Evolutionary conservation across 108 stramenopile genomes (phyloP).

Genomic region (Chaetoceros tenuissimus): DNA sequence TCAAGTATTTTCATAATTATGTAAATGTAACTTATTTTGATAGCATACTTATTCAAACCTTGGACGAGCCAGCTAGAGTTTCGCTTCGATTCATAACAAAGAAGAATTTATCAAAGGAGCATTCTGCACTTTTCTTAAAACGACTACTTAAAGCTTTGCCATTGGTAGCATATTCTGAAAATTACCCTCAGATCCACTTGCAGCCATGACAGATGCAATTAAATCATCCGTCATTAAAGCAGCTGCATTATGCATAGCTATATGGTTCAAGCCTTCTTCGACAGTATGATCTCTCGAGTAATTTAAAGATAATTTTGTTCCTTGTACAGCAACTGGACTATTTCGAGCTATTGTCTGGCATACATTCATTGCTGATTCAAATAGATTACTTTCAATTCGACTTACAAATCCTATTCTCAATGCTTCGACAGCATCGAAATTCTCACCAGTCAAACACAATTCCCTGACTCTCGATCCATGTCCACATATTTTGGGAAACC

Average conservation of each 20-base stretch:
- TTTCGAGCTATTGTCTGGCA: slow-evolving; percentile 38
- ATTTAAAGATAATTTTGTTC: slow-evolving; percentile 56
- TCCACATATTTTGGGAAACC: slow-evolving; percentile 66
- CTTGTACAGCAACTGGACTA: slow-evolving; percentile 58
- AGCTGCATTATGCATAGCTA: slow-evolving; percentile 57
- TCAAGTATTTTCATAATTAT: too few species aligned
- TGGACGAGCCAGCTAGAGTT: too few species aligned
- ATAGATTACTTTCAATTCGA: slow-evolving; percentile 28
- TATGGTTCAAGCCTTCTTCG: slow-evolving; percentile 59
- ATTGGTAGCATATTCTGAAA: neutral
- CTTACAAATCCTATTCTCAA: slow-evolving; percentile 59
- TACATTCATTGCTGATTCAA: slow-evolving; percentile 33
- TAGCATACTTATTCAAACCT: too few species aligned
- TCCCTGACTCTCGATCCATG: slow-evolving; percentile 52
- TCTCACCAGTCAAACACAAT: slow-evolving; percentile 59
- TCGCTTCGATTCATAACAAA: too few species aligned
- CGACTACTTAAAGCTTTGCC: too few species aligned
- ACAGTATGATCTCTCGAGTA: slow-evolving; percentile 68
- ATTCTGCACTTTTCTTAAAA: too few species aligned
- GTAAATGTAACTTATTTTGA: too few species aligned
- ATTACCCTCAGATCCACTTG: slow-evolving; percentile 1
- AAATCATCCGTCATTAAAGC: slow-evolving; percentile 67
- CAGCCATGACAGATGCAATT: slow-evolving; percentile 33
- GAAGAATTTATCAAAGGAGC: too few species aligned
- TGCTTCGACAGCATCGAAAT: slow-evolving; percentile 50